A percentile compares a stretch with the other conserved stretches of the same genome.
These are phyloP conservation scores for Magnusiomyces sp. DNA, from an alignment of 1,139 yeast species.

Conservation along the genomic window DNA sequence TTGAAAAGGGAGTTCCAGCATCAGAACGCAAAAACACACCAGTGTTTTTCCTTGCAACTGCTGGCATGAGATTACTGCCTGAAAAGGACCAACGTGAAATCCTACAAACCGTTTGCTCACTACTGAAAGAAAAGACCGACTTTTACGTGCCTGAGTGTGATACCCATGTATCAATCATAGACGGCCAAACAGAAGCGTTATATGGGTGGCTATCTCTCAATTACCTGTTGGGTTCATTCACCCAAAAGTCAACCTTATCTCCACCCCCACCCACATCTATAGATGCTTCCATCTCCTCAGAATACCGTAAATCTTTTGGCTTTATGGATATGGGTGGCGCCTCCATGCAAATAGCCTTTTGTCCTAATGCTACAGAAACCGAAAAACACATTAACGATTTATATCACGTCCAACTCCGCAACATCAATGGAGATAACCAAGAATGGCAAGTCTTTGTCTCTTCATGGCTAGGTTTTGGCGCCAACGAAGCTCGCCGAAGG, in stretches of 20 bases:
- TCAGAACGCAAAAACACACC: slow-evolving; percentile 64
- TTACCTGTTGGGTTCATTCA: slow-evolving; percentile 45
- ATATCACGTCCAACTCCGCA: slow-evolving; percentile 42
- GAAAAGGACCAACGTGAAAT: slow-evolving; percentile 49
- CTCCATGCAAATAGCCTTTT: slow-evolving; percentile 70
- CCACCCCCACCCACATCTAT: slow-evolving; percentile 30
- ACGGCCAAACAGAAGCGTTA: slow-evolving; percentile 72
- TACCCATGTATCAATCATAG: slow-evolving; percentile 55
- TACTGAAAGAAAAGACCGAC: slow-evolving; percentile 42
- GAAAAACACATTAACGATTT: slow-evolving; percentile 48
- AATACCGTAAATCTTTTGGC: slow-evolving; percentile 53
- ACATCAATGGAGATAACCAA: slow-evolving; percentile 32
- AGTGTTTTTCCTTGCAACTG: slow-evolving; percentile 71
- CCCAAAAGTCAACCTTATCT: neutral
- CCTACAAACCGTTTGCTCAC: slow-evolving; percentile 44
- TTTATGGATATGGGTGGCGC: slow-evolving; percentile 81
- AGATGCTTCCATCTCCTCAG: slow-evolving; percentile 30
- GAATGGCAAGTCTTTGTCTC: slow-evolving; percentile 55
- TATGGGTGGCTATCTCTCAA: slow-evolving; percentile 76
- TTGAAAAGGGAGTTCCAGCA: slow-evolving; percentile 53
- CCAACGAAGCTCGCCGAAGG: slow-evolving; percentile 56
- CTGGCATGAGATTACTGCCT: slow-evolving; percentile 66
- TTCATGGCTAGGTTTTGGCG: slow-evolving; percentile 73
- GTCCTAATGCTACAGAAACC: slow-evolving; percentile 51
- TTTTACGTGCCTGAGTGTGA: slow-evolving; percentile 46